Base-by-base conservation (phyloP, 441 rosid genomes). In the Pelargonium citronellum region DNA sequence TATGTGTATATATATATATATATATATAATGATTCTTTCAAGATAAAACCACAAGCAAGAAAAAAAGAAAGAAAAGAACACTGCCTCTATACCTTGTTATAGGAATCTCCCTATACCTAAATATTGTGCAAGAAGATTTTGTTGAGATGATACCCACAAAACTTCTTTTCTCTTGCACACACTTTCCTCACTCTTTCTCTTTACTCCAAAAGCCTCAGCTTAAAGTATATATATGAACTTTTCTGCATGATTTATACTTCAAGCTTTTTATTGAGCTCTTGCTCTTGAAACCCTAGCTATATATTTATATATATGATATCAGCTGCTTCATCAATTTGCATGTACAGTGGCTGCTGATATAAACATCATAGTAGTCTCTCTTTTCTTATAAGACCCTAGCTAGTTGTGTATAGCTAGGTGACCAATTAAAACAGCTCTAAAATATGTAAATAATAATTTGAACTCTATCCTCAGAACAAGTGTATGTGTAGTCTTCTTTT, bases 21-120 rank as follows among this genome's bases (percentile, higher is more conserved):
- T 51, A 37, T 37, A 39, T 39, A 81, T 81, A 9, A 20, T 41
- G 16, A 1, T 66, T 66, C 67, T 19, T 16, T 43, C 53, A 43
- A 16, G 69, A 41, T 34, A 34, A 34, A 34, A 34, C 39, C 39
- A 34, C 39, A 34, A 34, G 7, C 39, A 34, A 34, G 39, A 24
- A 24, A 24, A 24, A 24, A 24, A 24, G 12, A 63, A 24, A 8
- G 10, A 12, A 37, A 10, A 63, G 37, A 63, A 16, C 67, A 63
- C 20, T 30, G n/a, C 19, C 67, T 39, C 37, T 27, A 5, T 0
- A 10, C 17, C 27, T 39, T 39, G 39, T 34, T 34, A 34, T 34
- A 30, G 5, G 37, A 30, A 30, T 30, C 37, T 30, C 5, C 37
- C 37, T 30, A 30, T 30, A 30, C 37, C 37, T 30, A 30, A 30